A percentile compares a stretch with the other conserved stretches of the same genome.
Evolutionary conservation across 805 yeast species (phyloP).

Genomic region (Brettanomyces bruxellensis): DNA sequence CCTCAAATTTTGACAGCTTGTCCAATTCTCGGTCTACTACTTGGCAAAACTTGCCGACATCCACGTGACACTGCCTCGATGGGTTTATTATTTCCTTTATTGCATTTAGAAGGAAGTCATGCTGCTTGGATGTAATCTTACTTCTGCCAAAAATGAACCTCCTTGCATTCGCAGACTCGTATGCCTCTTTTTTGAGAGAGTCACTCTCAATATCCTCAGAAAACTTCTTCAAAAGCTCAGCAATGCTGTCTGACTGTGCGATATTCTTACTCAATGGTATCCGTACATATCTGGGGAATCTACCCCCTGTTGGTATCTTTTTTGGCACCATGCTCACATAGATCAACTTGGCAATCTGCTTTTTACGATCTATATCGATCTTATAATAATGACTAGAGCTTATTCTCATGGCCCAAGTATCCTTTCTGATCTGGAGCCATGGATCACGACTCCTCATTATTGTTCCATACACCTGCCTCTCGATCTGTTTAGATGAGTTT

Average conservation of each 20-base stretch:
- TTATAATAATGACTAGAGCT: conserved; percentile 10
- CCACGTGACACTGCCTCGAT: conserved; percentile 13
- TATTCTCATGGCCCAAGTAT: conserved; percentile 16
- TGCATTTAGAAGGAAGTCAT: conserved; percentile 8
- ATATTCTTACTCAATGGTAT: conserved; percentile 1
- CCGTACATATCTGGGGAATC: not conserved
- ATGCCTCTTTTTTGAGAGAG: not conserved
- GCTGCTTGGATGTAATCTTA: conserved; percentile 17
- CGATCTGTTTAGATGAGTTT: conserved; percentile 6
- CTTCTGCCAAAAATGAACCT: not conserved
- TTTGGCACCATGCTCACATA: conserved; percentile 8
- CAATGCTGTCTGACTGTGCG: conserved; percentile 1
- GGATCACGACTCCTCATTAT: conserved; percentile 7
- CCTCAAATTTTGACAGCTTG: conserved; percentile 15
- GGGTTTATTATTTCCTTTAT: conserved; percentile 12
- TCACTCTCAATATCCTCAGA: not conserved
- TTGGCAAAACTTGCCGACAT: conserved; percentile 10
- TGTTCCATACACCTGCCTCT: conserved; percentile 4
- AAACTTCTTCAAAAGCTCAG: not conserved
- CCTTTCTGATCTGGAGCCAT: conserved; percentile 14
- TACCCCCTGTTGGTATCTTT: not conserved
- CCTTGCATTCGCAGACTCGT: conserved; percentile 2
- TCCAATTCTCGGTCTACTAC: conserved; percentile 10
- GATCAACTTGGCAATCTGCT: conserved; percentile 5
- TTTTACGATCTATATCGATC: conserved; percentile 9